Conservation (phyloP, 441 rosid genomes). For the Eruca vesicaria region DNA sequence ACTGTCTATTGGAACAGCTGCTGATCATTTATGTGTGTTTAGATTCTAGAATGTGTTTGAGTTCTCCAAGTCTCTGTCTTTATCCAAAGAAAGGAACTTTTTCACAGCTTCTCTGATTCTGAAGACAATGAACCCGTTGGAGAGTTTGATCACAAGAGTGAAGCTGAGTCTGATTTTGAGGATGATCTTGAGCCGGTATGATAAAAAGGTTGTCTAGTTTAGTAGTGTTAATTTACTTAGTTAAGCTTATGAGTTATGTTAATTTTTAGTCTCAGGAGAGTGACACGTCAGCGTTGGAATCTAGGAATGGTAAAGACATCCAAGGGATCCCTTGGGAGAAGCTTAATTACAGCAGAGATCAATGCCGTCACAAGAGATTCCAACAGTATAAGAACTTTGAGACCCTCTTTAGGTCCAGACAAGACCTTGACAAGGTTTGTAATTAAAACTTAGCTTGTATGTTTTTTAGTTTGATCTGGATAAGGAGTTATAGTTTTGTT, state of each 20-base stretch:
- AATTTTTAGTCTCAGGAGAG: conserved; percentile 42
- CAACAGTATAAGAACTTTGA: conserved; percentile 79
- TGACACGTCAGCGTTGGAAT: conserved; percentile 82
- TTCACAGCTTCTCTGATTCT: conserved; percentile 44
- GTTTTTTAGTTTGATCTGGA: too few species aligned
- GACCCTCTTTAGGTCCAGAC: conserved; percentile 53
- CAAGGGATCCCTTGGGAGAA: conserved; percentile 97
- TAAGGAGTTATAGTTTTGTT: too few species aligned
- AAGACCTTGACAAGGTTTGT: conserved; percentile 58
- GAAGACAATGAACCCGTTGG: conserved; percentile 33
- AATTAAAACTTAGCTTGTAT: too few species aligned
- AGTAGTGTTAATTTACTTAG: neutral
- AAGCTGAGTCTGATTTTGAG: conserved; percentile 61
- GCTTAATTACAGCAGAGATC: conserved; percentile 67
- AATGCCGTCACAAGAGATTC: conserved; percentile 69
- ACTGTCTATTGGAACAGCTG: too few species aligned
- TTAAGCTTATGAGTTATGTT: neutral
- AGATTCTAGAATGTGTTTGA: too few species aligned
- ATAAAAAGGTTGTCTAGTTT: neutral
- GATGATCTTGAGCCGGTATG: conserved; percentile 62
- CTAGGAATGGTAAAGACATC: conserved; percentile 85
- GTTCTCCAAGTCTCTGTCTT: too few species aligned
- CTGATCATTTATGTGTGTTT: too few species aligned
- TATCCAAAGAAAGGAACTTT: too few species aligned
- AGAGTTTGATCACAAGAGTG: conserved; percentile 35